These are phyloP conservation scores for Pochonia chlamydosporia DNA, from an alignment of 2,329 filamentous ascomycete species.

Conservation along the genomic window DNA sequence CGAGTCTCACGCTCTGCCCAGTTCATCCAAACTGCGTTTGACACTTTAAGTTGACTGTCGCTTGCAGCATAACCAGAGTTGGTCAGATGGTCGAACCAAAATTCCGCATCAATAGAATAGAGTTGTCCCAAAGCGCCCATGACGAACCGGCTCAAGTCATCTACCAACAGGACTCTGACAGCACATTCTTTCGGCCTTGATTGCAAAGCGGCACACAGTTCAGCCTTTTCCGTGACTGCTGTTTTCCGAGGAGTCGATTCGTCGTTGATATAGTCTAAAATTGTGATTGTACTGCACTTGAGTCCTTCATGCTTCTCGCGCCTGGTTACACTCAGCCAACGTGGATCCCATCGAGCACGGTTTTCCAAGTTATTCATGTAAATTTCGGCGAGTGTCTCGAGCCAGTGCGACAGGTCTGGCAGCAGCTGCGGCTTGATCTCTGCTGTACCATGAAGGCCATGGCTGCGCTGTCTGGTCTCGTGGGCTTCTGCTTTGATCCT, in stretches of 20 bases:
- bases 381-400: conserved; percentile 22
- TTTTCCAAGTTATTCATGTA: conserved; percentile 24
- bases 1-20: conserved; percentile 20
- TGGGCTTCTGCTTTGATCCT: too few relatives aligned
- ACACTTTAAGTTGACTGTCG: conserved; percentile 21
- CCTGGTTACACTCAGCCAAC: conserved; percentile 19
- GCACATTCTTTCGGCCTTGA: conserved; percentile 10
- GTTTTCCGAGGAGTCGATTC: conserved; percentile 8
- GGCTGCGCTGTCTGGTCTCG: too few relatives aligned
- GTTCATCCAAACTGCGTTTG: conserved; percentile 23
- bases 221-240: conserved; percentile 7
- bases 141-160: conserved; percentile 22
- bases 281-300: conserved; percentile 11
- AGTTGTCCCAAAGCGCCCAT: conserved; percentile 22
- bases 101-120: conserved; percentile 21
- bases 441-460: too few relatives aligned
- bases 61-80: conserved; percentile 20
- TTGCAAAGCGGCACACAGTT: conserved; percentile 13
- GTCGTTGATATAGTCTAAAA: conserved; percentile 17
- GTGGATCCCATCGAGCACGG: conserved; percentile 19
- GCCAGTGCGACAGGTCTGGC: conserved; percentile 20
- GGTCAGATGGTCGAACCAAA: conserved; percentile 23
- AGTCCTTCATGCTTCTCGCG: conserved; percentile 18
- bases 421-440: conserved; percentile 18
- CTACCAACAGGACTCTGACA: conserved; percentile 19